Percentiles rank a stretch among this genome's conserved stretches.
These are phyloP conservation scores for Diplocarpon mali DNA, from an alignment of 2,329 filamentous ascomycete genomes.

Conservation along the genomic window DNA sequence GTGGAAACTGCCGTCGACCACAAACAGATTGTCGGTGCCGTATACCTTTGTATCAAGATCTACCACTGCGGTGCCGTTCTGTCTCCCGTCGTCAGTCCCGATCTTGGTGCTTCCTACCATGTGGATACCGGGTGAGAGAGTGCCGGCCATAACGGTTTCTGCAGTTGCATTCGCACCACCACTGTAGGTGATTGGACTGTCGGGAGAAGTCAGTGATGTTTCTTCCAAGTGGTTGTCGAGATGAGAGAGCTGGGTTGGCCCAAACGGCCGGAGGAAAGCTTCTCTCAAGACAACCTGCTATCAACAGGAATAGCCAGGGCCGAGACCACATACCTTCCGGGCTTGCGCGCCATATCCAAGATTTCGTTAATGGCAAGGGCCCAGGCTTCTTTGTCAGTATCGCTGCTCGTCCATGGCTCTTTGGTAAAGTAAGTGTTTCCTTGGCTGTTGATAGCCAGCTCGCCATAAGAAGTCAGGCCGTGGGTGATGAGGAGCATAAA, in stretches of 20 bases:
- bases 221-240: too few relatives aligned
- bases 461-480: conserved; percentile 1
- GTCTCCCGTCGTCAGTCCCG: conserved; percentile 37
- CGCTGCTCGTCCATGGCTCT: conserved; percentile 2
- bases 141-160: neutral
- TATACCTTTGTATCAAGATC: conserved; percentile 52
- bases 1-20: conserved; percentile 57
- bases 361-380: conserved; percentile 1
- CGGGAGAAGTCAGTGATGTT: too few relatives aligned
- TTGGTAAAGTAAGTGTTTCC: conserved; percentile 1
- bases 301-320: too few relatives aligned
- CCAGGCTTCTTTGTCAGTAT: conserved; percentile 1
- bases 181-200: neutral
- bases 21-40: conserved; percentile 55
- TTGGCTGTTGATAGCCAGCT: neutral
- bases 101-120: conserved; percentile 49
- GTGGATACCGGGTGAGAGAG: conserved; percentile 28
- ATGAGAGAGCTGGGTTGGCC: too few relatives aligned
- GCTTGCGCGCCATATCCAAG: neutral
- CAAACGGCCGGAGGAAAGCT: too few relatives aligned
- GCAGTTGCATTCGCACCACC: conserved; percentile 7
- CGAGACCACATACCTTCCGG: neutral
- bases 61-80: conserved; percentile 44
- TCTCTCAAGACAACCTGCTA: too few relatives aligned
- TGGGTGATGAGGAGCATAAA: conserved; percentile 1